Percentiles rank a stretch among this genome's conserved stretches.
These are phyloP conservation scores for Pseudohyphozyma bogoriensis DNA, from an alignment of 768 basidiomycete genomes.

Conservation along the genomic window DNA sequence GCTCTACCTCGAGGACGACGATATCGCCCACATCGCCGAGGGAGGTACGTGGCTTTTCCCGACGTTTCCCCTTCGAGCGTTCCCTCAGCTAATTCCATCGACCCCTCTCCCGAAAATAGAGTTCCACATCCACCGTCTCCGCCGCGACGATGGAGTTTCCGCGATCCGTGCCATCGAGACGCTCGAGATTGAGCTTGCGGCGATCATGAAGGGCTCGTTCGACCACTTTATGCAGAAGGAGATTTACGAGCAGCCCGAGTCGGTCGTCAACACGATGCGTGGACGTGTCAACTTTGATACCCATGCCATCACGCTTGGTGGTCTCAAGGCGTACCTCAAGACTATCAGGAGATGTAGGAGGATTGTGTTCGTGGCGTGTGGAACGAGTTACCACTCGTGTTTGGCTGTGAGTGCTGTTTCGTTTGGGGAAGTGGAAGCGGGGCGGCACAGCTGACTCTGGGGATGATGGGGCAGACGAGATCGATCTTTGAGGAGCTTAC, in stretches of 20 bases:
- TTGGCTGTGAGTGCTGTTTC: constrained; percentile 48
- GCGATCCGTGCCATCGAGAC: constrained; percentile 93
- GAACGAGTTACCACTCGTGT: constrained; percentile 95
- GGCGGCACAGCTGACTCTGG: too few species aligned
- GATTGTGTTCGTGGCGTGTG: constrained; percentile 96
- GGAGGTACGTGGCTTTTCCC: constrained; percentile 43
- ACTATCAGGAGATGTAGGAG: constrained; percentile 91
- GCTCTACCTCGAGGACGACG: constrained; percentile 95
- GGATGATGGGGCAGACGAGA: constrained; percentile 47
- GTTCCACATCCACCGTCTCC: constrained; percentile 95
- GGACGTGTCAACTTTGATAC: constrained; percentile 98
- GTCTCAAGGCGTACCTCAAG: constrained; percentile 84
- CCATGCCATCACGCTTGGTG: constrained; percentile 83
- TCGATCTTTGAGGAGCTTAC: constrained; percentile 98
- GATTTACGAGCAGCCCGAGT: constrained; percentile 56
- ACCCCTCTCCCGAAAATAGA: constrained; percentile 42
- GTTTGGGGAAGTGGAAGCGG: too few species aligned
- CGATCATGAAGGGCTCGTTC: constrained; percentile 99
- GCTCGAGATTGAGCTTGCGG: constrained; percentile 96
- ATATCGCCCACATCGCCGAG: constrained; percentile 93
- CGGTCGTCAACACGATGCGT: constrained; percentile 99
- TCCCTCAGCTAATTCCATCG: too few species aligned
- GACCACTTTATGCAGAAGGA: constrained; percentile 99
- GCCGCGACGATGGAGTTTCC: constrained; percentile 64
- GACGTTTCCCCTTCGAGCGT: background rate